phyloP scores from a whole-genome alignment of 1,284 basidiomycete genomes.

The Rhodotorula glutinis region DNA sequence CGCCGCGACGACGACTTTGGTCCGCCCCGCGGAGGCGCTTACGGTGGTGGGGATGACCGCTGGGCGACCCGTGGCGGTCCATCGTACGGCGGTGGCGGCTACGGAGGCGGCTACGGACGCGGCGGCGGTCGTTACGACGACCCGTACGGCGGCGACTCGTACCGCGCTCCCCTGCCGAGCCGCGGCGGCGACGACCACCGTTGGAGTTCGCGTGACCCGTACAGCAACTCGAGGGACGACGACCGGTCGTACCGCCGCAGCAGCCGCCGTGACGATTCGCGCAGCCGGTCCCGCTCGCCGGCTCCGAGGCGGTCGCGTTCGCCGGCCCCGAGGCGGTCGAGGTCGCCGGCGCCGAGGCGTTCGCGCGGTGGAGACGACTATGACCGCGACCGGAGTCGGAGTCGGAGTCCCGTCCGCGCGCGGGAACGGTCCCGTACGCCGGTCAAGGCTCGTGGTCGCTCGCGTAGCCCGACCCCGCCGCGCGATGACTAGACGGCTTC shows the following conservation, averaged over 20 bases:
- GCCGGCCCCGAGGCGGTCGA: background rate
- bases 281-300: conserved; percentile 1
- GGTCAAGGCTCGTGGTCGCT: too few species aligned
- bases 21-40: background rate
- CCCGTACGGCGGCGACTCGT: background rate
- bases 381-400: background rate
- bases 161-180: background rate
- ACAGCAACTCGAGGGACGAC: too few species aligned
- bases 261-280: background rate
- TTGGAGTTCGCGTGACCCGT: background rate
- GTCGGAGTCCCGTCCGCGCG: background rate
- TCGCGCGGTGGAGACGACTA: background rate
- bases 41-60: background rate
- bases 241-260: background rate
- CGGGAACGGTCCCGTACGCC: too few species aligned
- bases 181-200: conserved; percentile 6
- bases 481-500: background rate
- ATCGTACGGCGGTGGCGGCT: background rate
- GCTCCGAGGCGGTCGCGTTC: background rate
- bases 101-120: background rate
- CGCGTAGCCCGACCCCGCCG: too few species aligned
- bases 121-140: background rate
- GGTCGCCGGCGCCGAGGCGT: background rate
- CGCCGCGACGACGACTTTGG: conserved; percentile 55
- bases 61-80: background rate